Percentiles rank a stretch among this genome's conserved stretches.
Evolutionary conservation across 352 stramenopile genomes (phyloP).

Genomic region (Globisporangium cylindrosporum): DNA sequence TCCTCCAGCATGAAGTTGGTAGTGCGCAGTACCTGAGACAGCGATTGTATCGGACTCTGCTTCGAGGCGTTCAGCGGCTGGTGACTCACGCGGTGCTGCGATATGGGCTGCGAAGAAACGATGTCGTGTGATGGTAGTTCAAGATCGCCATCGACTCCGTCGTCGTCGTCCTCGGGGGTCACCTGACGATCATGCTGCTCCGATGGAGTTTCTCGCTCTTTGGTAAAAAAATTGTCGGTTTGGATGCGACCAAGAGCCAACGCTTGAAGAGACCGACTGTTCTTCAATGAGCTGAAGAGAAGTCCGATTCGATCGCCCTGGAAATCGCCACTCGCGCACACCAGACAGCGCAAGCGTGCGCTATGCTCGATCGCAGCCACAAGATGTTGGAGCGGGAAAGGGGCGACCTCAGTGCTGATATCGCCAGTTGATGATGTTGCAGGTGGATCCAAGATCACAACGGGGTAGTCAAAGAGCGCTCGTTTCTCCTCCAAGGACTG

Average conservation of each 20-base stretch:
- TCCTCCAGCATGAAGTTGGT: slow-evolving; percentile 64
- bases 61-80: neutral
- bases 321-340: slow-evolving; percentile 35
- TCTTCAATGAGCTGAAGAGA: slow-evolving; percentile 39
- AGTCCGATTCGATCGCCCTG: slow-evolving; percentile 22
- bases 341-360: slow-evolving; percentile 34
- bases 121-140: neutral
- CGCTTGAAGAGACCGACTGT: slow-evolving; percentile 38
- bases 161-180: slow-evolving; percentile 16
- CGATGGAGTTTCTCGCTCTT: neutral
- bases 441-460: slow-evolving; percentile 30
- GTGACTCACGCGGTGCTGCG: neutral
- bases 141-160: neutral
- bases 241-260: slow-evolving; percentile 40
- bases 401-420: neutral
- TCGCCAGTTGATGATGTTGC: neutral
- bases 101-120: neutral
- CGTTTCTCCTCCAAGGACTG: slow-evolving; percentile 35
- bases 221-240: neutral
- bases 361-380: slow-evolving; percentile 49
- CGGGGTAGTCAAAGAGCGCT: slow-evolving; percentile 47
- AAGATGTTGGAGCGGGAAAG: slow-evolving; percentile 31
- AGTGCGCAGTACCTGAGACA: slow-evolving; percentile 39
- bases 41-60: slow-evolving; percentile 27
- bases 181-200: neutral